These are phyloP conservation scores for Geotrichum australiense DNA, from an alignment of 1,139 yeast genomes.

Conservation along the genomic window DNA sequence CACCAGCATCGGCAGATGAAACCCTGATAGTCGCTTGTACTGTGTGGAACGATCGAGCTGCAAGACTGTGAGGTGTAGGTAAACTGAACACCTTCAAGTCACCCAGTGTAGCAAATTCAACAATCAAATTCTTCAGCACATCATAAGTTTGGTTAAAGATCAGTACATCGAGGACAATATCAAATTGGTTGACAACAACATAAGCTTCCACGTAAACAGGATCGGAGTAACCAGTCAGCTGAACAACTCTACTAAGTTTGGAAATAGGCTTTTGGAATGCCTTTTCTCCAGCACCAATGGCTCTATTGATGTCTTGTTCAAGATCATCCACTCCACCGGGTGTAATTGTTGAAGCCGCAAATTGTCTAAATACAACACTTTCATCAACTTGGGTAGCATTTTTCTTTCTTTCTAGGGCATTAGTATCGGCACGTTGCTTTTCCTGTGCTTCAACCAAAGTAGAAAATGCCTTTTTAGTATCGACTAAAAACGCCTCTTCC, in stretches of 20 bases:
- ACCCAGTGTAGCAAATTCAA: constrained; percentile 94
- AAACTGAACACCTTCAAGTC: constrained; percentile 92
- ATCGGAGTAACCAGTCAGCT: constrained; percentile 94
- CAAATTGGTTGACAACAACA: constrained; percentile 91
- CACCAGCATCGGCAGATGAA: constrained; percentile 95
- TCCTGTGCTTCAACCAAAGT: constrained; percentile 49
- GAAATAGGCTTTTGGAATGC: constrained; percentile 57
- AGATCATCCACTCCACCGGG: constrained; percentile 30
- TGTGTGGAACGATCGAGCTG: constrained; percentile 93
- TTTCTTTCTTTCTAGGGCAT: constrained; percentile 56
- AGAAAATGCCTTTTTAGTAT: constrained; percentile 78
- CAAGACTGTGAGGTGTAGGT: constrained; percentile 87
- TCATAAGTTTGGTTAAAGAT: constrained; percentile 90
- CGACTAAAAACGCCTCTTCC: constrained; percentile 74
- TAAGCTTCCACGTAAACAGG: constrained; percentile 98
- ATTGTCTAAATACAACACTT: constrained; percentile 74
- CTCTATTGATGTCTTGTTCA: constrained; percentile 34
- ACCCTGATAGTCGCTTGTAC: constrained; percentile 87
- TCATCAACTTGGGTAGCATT: constrained; percentile 81
- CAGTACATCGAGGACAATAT: constrained; percentile 87
- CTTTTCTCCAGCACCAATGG: constrained; percentile 41
- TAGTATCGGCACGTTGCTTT: constrained; percentile 48
- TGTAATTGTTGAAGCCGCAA: constrained; percentile 42
- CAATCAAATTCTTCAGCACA: constrained; percentile 84
- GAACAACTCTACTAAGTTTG: constrained; percentile 80